Conservation (phyloP, 1,284 basidiomycete species). For the Austroboletus novae-zelandiae region DNA sequence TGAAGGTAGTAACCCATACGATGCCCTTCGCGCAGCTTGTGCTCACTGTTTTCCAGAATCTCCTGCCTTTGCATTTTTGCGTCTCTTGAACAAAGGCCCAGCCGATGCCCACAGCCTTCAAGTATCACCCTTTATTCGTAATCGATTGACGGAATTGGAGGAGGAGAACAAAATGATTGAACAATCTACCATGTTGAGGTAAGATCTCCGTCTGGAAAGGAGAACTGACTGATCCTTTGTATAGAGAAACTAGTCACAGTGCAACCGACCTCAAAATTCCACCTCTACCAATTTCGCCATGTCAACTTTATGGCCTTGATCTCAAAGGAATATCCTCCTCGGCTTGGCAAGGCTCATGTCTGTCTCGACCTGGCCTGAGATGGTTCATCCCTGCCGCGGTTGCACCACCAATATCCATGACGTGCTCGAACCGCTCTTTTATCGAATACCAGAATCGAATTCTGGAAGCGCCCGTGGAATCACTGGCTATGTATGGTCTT, state of each 20-base stretch:
- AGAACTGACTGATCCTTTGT: conserved; percentile 6
- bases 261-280: conserved; percentile 22
- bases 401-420: conserved; percentile 79
- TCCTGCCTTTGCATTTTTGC: conserved; percentile 75
- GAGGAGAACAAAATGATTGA: conserved; percentile 44
- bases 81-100: conserved; percentile 62
- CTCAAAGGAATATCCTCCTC: conserved; percentile 60
- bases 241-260: conserved; percentile 24
- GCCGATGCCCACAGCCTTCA: conserved; percentile 65
- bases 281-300: conserved; percentile 37
- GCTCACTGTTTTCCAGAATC: conserved; percentile 31
- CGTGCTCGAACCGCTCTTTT: conserved; percentile 79
- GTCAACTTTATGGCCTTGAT: conserved; percentile 43
- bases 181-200: conserved; percentile 49
- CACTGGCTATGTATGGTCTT: conserved; percentile 83
- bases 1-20: conserved; percentile 42
- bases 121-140: conserved; percentile 53
- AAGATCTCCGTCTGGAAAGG: conserved; percentile 28
- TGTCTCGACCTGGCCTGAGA: conserved; percentile 76
- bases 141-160: conserved; percentile 47
- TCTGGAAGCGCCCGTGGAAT: conserved; percentile 67
- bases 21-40: not conserved
- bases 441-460: conserved; percentile 66
- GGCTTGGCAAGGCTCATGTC: conserved; percentile 72
- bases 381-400: conserved; percentile 84